Evolutionary conservation across 1,284 basidiomycete genomes (phyloP).

Genomic region (Ceratobasidium sp.): DNA sequence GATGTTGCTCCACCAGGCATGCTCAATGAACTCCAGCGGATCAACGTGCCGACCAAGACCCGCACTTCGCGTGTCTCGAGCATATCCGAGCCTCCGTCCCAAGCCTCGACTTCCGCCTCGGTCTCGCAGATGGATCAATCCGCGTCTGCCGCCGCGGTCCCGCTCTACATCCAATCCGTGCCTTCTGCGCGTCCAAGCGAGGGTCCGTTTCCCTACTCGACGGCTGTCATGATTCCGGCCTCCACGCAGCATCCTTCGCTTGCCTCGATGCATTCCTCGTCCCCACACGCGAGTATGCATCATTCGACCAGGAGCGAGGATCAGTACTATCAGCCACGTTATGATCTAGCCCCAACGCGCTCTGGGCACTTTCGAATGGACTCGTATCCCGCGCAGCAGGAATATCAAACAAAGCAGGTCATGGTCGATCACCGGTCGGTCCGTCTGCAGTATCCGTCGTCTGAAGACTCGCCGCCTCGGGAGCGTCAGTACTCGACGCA

Average conservation of each 20-base stretch:
- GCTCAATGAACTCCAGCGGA: constrained; percentile 37
- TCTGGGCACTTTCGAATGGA: constrained; percentile 23
- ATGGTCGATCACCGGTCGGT: constrained; percentile 17
- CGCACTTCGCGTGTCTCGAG: constrained; percentile 36
- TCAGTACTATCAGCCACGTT: constrained; percentile 42
- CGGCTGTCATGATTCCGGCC: constrained; percentile 21
- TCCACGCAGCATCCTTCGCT: constrained; percentile 28
- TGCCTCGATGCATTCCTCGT: constrained; percentile 35
- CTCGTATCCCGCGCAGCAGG: constrained; percentile 17
- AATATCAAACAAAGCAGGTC: constrained; percentile 18
- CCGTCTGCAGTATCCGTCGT: constrained; percentile 29
- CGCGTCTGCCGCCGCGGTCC: not conserved
- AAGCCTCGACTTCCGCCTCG: constrained; percentile 14
- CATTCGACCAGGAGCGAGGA: constrained; percentile 35
- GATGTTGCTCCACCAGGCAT: constrained; percentile 41
- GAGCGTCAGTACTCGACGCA: constrained; percentile 39
- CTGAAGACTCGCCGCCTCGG: constrained; percentile 26
- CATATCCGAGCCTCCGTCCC: constrained; percentile 13
- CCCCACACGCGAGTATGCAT: constrained; percentile 37
- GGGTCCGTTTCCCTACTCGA: constrained; percentile 29
- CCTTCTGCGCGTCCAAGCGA: constrained; percentile 27
- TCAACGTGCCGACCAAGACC: constrained; percentile 20
- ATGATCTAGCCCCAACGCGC: constrained; percentile 38
- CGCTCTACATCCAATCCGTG: constrained; percentile 24
- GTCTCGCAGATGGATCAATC: constrained; percentile 23